Conservation (phyloP, 495 filamentous ascomycete genomes). For the Neurospora sublineolata region DNA sequence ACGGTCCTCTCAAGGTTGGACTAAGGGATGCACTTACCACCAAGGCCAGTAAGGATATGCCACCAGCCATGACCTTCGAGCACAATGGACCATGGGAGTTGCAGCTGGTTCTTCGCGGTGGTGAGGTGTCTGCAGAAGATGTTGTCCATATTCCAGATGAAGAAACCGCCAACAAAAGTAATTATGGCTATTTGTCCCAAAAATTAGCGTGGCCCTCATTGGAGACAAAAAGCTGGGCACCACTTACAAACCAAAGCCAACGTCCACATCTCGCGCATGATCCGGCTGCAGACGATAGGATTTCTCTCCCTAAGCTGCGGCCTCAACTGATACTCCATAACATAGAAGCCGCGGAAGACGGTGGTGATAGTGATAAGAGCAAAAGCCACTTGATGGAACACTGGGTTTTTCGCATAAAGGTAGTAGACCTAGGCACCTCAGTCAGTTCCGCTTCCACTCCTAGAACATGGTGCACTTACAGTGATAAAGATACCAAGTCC, state of each 20-base stretch:
- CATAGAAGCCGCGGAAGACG: slow-evolving; percentile 70
- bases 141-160: slow-evolving; percentile 82
- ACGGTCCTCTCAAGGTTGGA: background rate
- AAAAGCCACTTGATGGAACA: slow-evolving; percentile 87
- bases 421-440: slow-evolving; percentile 52
- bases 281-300: slow-evolving; percentile 46
- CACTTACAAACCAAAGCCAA: slow-evolving; percentile 32
- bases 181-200: slow-evolving; percentile 38
- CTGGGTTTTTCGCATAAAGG: slow-evolving; percentile 82
- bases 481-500: slow-evolving; percentile 70
- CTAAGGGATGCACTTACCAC: slow-evolving; percentile 5
- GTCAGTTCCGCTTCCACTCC: background rate
- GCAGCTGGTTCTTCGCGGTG: slow-evolving; percentile 56
- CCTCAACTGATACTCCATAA: slow-evolving; percentile 75
- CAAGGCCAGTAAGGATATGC: slow-evolving; percentile 47
- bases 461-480: slow-evolving; percentile 18
- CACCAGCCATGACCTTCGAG: slow-evolving; percentile 97
- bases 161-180: slow-evolving; percentile 75
- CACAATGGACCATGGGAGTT: slow-evolving; percentile 81
- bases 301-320: slow-evolving; percentile 40
- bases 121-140: slow-evolving; percentile 63
- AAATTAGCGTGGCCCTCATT: background rate
- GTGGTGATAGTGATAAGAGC: slow-evolving; percentile 67
- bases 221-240: background rate
- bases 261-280: slow-evolving; percentile 66